These are phyloP conservation scores for Stereocaulon alpinum DNA, from an alignment of 495 filamentous ascomycete genomes.

Conservation along the genomic window DNA sequence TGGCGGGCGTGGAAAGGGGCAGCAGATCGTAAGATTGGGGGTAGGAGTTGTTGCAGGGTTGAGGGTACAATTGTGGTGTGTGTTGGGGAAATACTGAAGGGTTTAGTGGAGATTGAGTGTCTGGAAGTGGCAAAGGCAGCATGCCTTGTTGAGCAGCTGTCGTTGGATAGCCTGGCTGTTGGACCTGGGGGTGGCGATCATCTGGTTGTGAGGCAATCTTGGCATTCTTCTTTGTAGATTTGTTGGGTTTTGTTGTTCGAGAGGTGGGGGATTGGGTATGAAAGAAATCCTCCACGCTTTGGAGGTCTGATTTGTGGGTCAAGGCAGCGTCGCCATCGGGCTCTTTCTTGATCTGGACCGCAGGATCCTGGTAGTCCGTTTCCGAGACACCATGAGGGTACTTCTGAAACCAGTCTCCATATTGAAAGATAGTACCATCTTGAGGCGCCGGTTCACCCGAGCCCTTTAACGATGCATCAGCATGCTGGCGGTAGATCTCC, in stretches of 20 bases:
- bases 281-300: constrained; percentile 94
- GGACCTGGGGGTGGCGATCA: constrained; percentile 22
- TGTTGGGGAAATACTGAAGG: constrained; percentile 30
- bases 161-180: constrained; percentile 13
- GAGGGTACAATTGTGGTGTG: constrained; percentile 17
- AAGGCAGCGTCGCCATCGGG: constrained; percentile 70
- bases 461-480: constrained; percentile 54
- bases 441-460: constrained; percentile 36
- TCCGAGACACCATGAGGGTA: constrained; percentile 88
- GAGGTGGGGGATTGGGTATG: constrained; percentile 62
- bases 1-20: constrained; percentile 33
- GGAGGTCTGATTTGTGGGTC: constrained; percentile 75
- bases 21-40: constrained; percentile 28
- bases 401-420: constrained; percentile 94
- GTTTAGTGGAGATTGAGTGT: constrained; percentile 27
- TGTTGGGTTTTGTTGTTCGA: constrained; percentile 37
- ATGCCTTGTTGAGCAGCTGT: constrained; percentile 23
- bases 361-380: constrained; percentile 72
- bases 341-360: constrained; percentile 53
- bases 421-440: constrained; percentile 72
- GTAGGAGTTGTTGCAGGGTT: constrained; percentile 13
- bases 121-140: constrained; percentile 31
- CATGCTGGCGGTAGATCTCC: constrained; percentile 76
- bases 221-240: constrained; percentile 29
- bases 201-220: constrained; percentile 20